Percentiles rank a stretch among this genome's conserved stretches.
Conservation (phyloP, 2,329 filamentous ascomycete genomes). For the Huntiella savannae region DNA sequence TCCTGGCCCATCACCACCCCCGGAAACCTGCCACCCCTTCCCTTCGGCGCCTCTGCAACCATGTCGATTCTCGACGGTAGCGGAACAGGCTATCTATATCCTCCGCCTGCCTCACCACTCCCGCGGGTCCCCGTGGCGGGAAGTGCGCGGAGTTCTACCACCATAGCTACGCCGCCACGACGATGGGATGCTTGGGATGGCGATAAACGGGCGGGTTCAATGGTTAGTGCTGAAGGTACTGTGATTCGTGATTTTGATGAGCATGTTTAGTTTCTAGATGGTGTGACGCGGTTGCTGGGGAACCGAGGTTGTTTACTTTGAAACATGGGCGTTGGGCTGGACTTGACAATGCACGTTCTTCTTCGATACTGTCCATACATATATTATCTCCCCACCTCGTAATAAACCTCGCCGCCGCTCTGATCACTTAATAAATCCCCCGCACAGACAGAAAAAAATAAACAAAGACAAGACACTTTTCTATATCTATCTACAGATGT, state of each 20-base stretch:
- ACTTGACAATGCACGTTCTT: too few relatives aligned
- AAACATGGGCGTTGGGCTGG: too few relatives aligned
- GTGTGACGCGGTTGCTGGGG: neutral
- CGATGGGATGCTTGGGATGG: slow-evolving; percentile 8
- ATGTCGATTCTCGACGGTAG: neutral
- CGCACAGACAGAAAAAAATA: too few relatives aligned
- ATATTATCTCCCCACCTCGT: too few relatives aligned
- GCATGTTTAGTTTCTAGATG: slow-evolving; percentile 12
- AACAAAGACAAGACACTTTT: too few relatives aligned
- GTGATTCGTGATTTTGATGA: slow-evolving; percentile 21
- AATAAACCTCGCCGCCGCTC: neutral
- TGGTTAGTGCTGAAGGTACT: slow-evolving; percentile 14
- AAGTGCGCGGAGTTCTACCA: too few relatives aligned
- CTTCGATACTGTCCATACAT: too few relatives aligned
- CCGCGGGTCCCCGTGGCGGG: slow-evolving; percentile 12
- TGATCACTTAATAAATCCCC: neutral
- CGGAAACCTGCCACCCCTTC: neutral
- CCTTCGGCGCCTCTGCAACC: slow-evolving; percentile 5
- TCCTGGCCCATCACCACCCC: neutral
- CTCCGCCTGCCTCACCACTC: slow-evolving; percentile 8
- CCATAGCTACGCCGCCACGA: too few relatives aligned
- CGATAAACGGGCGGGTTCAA: slow-evolving; percentile 13
- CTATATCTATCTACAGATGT: too few relatives aligned
- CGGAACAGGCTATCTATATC: neutral
- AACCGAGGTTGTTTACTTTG: neutral